phyloP scores from a whole-genome alignment of 331 rosid genomes.

The Stylosanthes scabra region DNA sequence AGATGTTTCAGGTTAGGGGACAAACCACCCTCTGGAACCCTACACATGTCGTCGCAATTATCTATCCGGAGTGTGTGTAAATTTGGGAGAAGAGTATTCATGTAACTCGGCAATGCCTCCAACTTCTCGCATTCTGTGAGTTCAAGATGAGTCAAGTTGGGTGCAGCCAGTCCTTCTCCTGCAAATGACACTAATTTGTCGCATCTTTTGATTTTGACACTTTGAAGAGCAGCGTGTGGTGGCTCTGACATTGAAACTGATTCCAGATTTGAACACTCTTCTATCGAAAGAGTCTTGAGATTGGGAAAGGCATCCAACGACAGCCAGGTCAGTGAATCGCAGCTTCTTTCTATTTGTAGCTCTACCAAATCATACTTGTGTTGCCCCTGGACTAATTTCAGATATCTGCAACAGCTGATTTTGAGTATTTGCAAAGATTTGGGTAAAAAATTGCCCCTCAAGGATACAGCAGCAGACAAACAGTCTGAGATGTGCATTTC shows the following conservation, averaged over 20 bases:
- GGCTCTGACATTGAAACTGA: neutral
- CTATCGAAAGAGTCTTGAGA: rapidly evolving
- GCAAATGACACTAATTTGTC: neutral
- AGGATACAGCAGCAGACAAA: neutral
- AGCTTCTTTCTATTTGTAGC: neutral
- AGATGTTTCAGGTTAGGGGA: too few species aligned
- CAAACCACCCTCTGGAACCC: too few species aligned
- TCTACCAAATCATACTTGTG: neutral
- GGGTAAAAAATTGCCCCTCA: conserved; percentile 2
- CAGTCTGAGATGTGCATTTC: rapidly evolving
- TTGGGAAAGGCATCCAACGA: conserved; percentile 20
- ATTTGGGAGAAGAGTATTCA: neutral
- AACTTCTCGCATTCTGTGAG: neutral
- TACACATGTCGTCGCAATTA: neutral
- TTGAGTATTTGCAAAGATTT: neutral
- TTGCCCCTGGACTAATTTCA: neutral
- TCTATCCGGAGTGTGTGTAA: neutral
- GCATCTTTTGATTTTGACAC: neutral
- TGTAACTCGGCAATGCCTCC: conserved; percentile 1
- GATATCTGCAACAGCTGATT: too few species aligned
- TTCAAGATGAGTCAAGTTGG: neutral
- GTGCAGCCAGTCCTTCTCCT: neutral
- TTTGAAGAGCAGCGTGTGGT: neutral
- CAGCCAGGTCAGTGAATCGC: conserved; percentile 2
- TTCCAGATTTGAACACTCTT: neutral